phyloP scores from a whole-genome alignment of 2,329 filamentous ascomycete genomes.

The Xylariaceae sp. region DNA sequence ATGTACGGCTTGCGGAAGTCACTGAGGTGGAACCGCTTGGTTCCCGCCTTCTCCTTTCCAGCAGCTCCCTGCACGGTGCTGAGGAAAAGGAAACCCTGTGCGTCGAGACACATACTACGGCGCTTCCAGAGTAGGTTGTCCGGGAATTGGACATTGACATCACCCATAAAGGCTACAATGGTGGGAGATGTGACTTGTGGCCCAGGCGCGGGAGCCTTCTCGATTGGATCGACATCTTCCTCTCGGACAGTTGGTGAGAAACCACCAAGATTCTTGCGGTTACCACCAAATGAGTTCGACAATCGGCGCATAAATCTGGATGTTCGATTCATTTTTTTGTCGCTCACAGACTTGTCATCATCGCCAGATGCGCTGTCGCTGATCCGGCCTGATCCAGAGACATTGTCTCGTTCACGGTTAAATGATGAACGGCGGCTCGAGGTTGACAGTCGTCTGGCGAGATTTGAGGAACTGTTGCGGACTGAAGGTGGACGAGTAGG shows the following conservation, averaged over 20 bases:
- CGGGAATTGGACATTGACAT: constrained; percentile 96
- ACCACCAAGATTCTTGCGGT: constrained; percentile 44
- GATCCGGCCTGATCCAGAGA: constrained; percentile 35
- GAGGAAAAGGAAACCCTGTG: constrained; percentile 77
- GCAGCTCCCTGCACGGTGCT: constrained; percentile 60
- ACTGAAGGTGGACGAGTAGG: constrained; percentile 46
- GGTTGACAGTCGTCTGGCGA: constrained; percentile 60
- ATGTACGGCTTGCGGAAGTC: constrained; percentile 77
- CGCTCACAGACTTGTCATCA: constrained; percentile 41
- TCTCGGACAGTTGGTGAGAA: constrained; percentile 51
- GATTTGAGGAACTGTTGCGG: constrained; percentile 43
- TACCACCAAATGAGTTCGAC: constrained; percentile 48
- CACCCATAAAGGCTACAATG: constrained; percentile 68
- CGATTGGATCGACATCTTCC: constrained; percentile 40
- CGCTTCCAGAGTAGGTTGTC: constrained; percentile 97
- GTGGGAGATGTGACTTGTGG: constrained; percentile 30
- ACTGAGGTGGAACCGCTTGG: constrained; percentile 79
- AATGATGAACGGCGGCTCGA: constrained; percentile 56
- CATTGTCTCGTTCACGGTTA: constrained; percentile 39
- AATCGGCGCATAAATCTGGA: constrained; percentile 57
- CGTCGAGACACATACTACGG: constrained; percentile 80
- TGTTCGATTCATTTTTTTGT: constrained; percentile 49
- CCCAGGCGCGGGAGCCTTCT: constrained; percentile 24
- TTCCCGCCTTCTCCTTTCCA: constrained; percentile 49
- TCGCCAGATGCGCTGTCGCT: constrained; percentile 46